These are phyloP conservation scores for Dryas integrifolia DNA, from an alignment of 331 rosid species.

Conservation along the genomic window DNA sequence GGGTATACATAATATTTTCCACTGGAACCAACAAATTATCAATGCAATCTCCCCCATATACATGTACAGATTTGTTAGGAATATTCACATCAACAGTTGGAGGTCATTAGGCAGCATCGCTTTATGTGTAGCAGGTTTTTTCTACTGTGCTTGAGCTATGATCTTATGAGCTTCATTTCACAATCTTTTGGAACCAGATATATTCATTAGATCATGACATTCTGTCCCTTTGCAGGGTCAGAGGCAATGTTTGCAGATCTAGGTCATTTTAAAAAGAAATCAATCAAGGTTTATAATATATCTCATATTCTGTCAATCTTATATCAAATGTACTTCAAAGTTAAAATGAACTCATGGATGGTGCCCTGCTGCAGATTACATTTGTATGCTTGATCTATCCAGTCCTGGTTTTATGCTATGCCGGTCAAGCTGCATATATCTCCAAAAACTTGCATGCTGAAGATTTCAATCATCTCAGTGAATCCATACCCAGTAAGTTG, in stretches of 20 bases:
- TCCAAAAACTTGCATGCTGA: constrained; percentile 43
- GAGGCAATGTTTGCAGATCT: constrained; percentile 78
- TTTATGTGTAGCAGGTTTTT: constrained; percentile 64
- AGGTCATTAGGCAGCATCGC: constrained; percentile 61
- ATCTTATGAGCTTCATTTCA: constrained; percentile 9
- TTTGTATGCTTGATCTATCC: constrained; percentile 78
- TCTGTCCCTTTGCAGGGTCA: constrained; percentile 47
- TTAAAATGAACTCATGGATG: constrained; percentile 26
- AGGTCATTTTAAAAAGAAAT: constrained; percentile 80
- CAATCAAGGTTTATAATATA: constrained; percentile 53
- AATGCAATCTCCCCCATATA: constrained; percentile 55
- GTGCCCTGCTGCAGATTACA: constrained; percentile 51
- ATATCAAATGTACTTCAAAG: not conserved
- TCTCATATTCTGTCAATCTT: constrained; percentile 17
- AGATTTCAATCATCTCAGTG: constrained; percentile 55
- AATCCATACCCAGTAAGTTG: constrained; percentile 67
- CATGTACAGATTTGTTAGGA: constrained; percentile 51
- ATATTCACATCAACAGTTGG: constrained; percentile 42
- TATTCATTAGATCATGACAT: constrained; percentile 16
- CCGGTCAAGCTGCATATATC: constrained; percentile 78
- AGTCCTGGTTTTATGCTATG: constrained; percentile 62
- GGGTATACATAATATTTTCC: constrained; percentile 48
- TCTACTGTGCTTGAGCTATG: not conserved
- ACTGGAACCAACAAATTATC: constrained; percentile 55
- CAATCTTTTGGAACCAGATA: not conserved